Evolutionary conservation across 192 early-diverging fungal genomes (phyloP).

Genomic region (Dispira simplex): DNA sequence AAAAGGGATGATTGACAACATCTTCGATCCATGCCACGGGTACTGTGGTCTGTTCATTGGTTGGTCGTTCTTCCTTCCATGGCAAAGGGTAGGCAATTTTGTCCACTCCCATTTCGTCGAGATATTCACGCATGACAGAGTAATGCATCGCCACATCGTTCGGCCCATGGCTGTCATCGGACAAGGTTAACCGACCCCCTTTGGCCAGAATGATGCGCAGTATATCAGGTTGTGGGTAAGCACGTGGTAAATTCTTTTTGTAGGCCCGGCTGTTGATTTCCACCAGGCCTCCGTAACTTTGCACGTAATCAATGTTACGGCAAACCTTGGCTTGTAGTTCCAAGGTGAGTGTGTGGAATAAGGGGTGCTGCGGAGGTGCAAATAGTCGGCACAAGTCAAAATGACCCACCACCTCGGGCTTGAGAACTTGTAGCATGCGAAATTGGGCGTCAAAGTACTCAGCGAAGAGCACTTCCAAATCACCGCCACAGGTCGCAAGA

Average conservation of each 20-base stretch:
- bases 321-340: constrained; percentile 33
- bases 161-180: constrained; percentile 90
- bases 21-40: not conserved
- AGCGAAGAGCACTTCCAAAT: constrained; percentile 37
- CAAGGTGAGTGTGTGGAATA: constrained; percentile 13
- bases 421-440: constrained; percentile 45
- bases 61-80: not conserved
- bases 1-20: too few relatives aligned
- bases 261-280: constrained; percentile 90
- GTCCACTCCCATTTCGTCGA: constrained; percentile 43
- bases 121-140: constrained; percentile 47
- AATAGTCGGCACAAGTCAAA: constrained; percentile 90
- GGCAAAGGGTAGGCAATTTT: constrained; percentile 24
- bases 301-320: constrained; percentile 72
- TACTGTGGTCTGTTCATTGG: not conserved
- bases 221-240: constrained; percentile 82
- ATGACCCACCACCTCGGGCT: constrained; percentile 85
- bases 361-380: constrained; percentile 32
- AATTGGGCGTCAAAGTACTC: constrained; percentile 85
- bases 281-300: constrained; percentile 70
- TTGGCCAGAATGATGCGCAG: constrained; percentile 48
- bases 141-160: constrained; percentile 80
- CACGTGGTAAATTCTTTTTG: constrained; percentile 71
- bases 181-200: constrained; percentile 65
- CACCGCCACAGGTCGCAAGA: constrained; percentile 17